Evolutionary conservation across 2,329 filamentous ascomycete species (phyloP).

Genomic region (Fusarium protoensiforme): DNA sequence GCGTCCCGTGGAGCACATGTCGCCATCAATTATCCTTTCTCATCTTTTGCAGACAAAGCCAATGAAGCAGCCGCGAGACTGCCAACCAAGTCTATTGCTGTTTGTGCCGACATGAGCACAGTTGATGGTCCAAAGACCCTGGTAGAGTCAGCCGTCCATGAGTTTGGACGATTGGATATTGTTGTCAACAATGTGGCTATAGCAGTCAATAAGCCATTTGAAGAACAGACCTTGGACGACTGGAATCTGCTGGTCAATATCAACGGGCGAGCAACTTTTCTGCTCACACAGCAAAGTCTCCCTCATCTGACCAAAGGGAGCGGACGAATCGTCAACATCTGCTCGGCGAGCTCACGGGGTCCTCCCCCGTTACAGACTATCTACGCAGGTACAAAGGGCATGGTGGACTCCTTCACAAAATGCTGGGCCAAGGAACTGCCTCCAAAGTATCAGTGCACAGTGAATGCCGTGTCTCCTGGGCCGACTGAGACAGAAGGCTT

Average conservation of each 20-base stretch:
- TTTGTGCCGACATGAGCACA: slow-evolving; percentile 56
- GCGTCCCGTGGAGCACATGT: slow-evolving; percentile 58
- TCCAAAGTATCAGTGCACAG: slow-evolving; percentile 57
- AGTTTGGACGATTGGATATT: slow-evolving; percentile 53
- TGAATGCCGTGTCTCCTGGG: slow-evolving; percentile 57
- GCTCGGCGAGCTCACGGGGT: slow-evolving; percentile 48
- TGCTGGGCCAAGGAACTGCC: slow-evolving; percentile 58
- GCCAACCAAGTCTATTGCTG: slow-evolving; percentile 46
- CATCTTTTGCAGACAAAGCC: slow-evolving; percentile 45
- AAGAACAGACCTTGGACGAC: slow-evolving; percentile 51
- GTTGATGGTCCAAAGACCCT: slow-evolving; percentile 49
- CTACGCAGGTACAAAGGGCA: slow-evolving; percentile 61
- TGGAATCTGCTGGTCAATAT: slow-evolving; percentile 55
- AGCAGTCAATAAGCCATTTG: slow-evolving; percentile 51
- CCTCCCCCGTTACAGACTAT: slow-evolving; percentile 53
- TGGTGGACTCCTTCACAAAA: slow-evolving; percentile 59
- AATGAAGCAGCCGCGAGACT: slow-evolving; percentile 38
- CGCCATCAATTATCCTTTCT: slow-evolving; percentile 60
- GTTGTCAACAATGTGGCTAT: slow-evolving; percentile 50
- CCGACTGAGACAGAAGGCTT: slow-evolving; percentile 55
- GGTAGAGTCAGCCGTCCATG: slow-evolving; percentile 48
- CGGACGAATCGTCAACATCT: slow-evolving; percentile 57
- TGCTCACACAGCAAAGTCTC: slow-evolving; percentile 53
- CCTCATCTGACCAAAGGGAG: slow-evolving; percentile 49
- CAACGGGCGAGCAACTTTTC: slow-evolving; percentile 54